Evolutionary conservation across 345 rosid species (phyloP).

Genomic region (Gossypium turneri): DNA sequence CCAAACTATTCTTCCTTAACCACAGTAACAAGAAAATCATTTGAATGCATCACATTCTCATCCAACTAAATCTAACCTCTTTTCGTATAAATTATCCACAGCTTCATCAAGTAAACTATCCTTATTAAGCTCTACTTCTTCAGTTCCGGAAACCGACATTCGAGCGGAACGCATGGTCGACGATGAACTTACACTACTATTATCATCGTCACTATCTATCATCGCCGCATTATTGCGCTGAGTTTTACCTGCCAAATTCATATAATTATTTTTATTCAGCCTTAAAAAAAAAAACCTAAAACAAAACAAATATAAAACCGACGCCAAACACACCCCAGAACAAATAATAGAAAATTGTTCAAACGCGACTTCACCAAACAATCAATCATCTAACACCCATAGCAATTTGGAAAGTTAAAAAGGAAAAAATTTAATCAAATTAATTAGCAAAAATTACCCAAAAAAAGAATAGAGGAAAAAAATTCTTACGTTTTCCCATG

Average conservation of each 20-base stretch:
- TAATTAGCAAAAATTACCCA: not conserved
- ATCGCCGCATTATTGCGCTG: conserved; percentile 45
- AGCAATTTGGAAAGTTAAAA: not conserved
- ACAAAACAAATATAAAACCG: not conserved
- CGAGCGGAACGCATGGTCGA: conserved; percentile 60
- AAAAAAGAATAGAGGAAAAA: not conserved
- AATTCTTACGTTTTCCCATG: conserved; percentile 76
- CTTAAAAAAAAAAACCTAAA: not conserved
- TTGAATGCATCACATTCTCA: not conserved
- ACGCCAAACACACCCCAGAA: not conserved
- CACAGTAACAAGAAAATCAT: not conserved
- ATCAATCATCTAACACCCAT: not conserved
- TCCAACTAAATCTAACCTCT: conserved; percentile 45
- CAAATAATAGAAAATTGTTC: not conserved
- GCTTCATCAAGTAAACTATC: conserved; percentile 70
- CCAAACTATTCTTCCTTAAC: not conserved
- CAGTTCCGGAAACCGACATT: conserved; percentile 41
- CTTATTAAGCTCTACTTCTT: conserved; percentile 56
- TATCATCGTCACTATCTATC: conserved; percentile 81
- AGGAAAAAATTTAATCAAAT: no score
- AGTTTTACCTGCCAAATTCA: conserved; percentile 41
- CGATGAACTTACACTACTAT: conserved; percentile 67
- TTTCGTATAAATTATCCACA: conserved; percentile 76
- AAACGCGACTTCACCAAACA: not conserved
- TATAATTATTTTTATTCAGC: not conserved